These are phyloP conservation scores for Sarocladium strictum DNA, from an alignment of 2,329 filamentous ascomycete genomes.

Conservation along the genomic window DNA sequence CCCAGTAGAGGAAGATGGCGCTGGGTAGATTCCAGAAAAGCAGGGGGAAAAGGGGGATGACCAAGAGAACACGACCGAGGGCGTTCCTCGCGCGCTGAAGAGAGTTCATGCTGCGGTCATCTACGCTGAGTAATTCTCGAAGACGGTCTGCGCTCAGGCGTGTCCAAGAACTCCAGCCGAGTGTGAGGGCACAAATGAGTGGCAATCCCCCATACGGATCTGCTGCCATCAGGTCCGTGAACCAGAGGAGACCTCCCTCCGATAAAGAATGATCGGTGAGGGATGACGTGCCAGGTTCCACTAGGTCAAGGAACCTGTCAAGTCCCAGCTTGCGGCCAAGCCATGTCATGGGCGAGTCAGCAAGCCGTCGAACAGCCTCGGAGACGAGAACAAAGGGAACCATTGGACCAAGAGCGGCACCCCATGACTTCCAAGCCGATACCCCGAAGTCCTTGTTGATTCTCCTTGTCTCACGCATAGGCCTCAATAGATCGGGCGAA, in stretches of 20 bases:
- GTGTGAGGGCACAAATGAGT: conserved; percentile 23
- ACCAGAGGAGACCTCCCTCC: conserved; percentile 49
- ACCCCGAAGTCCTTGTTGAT: conserved; percentile 34
- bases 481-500: conserved; percentile 5
- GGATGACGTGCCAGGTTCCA: conserved; percentile 14
- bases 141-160: conserved; percentile 23
- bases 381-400: conserved; percentile 45
- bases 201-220: conserved; percentile 48
- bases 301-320: conserved; percentile 17
- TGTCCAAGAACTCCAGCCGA: conserved; percentile 24
- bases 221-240: conserved; percentile 44
- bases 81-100: conserved; percentile 15
- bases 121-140: conserved; percentile 19
- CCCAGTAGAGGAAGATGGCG: conserved; percentile 36
- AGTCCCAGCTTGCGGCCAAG: conserved; percentile 26
- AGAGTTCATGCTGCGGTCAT: conserved; percentile 16
- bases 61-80: conserved; percentile 24
- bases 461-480: conserved; percentile 13
- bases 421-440: conserved; percentile 41
- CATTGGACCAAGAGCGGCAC: conserved; percentile 30
- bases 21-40: conserved; percentile 30
- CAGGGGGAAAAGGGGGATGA: conserved; percentile 28
- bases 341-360: conserved; percentile 24
- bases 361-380: conserved; percentile 43
- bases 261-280: conserved; percentile 34